Conservation (phyloP, 2,329 filamentous ascomycete species). For the Ophiostoma tasmaniense region DNA sequence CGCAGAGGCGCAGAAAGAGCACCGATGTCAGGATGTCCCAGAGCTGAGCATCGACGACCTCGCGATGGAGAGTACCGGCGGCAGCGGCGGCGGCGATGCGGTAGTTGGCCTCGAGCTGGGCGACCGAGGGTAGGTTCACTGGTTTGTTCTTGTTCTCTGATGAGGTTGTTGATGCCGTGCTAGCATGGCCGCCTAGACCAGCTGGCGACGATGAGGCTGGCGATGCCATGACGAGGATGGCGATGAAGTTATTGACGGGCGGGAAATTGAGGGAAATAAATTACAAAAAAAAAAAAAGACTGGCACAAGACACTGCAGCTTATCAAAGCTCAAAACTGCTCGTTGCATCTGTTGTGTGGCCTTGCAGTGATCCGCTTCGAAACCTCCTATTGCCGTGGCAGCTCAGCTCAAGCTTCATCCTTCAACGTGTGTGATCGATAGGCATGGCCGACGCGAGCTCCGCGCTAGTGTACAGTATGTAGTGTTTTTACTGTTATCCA, state of each 20-base stretch:
- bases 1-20: slow-evolving; percentile 66
- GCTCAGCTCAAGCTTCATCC: background rate
- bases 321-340: background rate
- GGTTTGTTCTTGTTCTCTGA: background rate
- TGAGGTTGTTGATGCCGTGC: background rate
- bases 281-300: background rate
- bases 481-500: background rate
- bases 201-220: background rate
- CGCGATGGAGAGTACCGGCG: slow-evolving; percentile 20
- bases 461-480: background rate
- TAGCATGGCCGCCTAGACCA: background rate
- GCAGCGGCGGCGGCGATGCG: slow-evolving; percentile 10
- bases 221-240: slow-evolving; percentile 6
- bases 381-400: background rate
- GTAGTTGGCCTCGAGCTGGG: slow-evolving; percentile 17
- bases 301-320: background rate
- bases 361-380: background rate
- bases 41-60: slow-evolving; percentile 27
- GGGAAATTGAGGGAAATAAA: background rate
- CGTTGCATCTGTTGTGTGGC: background rate
- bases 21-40: slow-evolving; percentile 33
- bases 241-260: background rate
- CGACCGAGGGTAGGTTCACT: slow-evolving; percentile 11
- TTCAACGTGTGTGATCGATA: background rate
- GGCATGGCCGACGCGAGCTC: background rate